A percentile compares a stretch with the other conserved stretches of the same genome.
Conservation (phyloP, 2,329 filamentous ascomycete species). For the Fusarium sp. region DNA sequence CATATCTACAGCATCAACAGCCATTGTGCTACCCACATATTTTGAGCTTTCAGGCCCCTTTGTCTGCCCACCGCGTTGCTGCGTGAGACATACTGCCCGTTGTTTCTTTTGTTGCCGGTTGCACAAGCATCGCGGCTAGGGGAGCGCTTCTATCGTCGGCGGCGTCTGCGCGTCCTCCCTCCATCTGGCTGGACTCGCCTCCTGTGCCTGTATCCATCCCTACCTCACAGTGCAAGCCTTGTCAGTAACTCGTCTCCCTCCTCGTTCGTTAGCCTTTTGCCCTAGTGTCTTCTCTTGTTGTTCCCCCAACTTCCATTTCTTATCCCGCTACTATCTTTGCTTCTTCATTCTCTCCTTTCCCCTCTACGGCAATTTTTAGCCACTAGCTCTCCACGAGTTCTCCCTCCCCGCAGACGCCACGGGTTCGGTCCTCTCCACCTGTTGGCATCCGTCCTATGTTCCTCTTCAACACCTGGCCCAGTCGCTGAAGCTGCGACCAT, state of each 20-base stretch:
- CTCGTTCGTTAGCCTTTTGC: constrained; percentile 26
- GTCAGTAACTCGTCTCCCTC: constrained; percentile 35
- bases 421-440: constrained; percentile 34
- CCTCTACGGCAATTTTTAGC: constrained; percentile 12
- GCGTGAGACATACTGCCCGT: constrained; percentile 11
- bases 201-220: constrained; percentile 21
- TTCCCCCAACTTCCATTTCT: constrained; percentile 15
- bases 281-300: constrained; percentile 25
- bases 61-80: constrained; percentile 5
- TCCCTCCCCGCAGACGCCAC: constrained; percentile 38
- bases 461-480: constrained; percentile 37
- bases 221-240: constrained; percentile 36
- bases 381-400: constrained; percentile 38
- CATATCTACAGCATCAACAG: not conserved
- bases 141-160: constrained; percentile 21
- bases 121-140: constrained; percentile 12
- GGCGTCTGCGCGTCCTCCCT: constrained; percentile 26
- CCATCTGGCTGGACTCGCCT: constrained; percentile 31
- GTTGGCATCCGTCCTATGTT: constrained; percentile 42
- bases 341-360: constrained; percentile 12
- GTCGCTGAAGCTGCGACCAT: constrained; percentile 49
- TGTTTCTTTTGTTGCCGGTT: constrained; percentile 7
- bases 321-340: constrained; percentile 2
- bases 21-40: not conserved
- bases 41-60: not conserved